Evolutionary conservation across 208 protist genomes (phyloP), one percentile per base, ranked within the genome.

Genomic region (Naegleria lovaniensis): DNA sequence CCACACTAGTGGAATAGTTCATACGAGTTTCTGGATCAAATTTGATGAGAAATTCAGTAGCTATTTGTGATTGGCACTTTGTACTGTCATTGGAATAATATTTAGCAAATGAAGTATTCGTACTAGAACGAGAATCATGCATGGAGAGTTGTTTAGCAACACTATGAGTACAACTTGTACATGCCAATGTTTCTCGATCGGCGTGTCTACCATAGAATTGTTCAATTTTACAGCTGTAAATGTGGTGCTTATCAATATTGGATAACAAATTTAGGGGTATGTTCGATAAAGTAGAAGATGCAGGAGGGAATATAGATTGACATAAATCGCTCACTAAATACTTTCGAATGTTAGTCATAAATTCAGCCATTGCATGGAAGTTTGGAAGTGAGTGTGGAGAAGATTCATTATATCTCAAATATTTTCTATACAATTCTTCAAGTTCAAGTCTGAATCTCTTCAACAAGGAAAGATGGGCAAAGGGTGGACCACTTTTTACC

Each of bases 391-490:
- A 0, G 13, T 9, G 9, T 33, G 85, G 9, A 29, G 41, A 11
- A 36, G 5, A 2, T 29, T 88, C 85, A 59, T 67, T 15, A 88
- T 88, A 38, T 40, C 6, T 88, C 16, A 59, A 33, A 59, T 40
- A 88, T 36, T 52, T 38, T 25, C 33, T 0, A 59, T 88, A 59
- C 25, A 88, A 59, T 40, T 88, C 85, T 88, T 88, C 85, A 16
- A 88, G 39, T 88, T 88, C 85, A 36, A 88, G 5, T 67, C 85
- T 3, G 22, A 88, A 88, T 11, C 33, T 7, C 48, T 88, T 88
- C 29, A 88, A 59, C 38, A 88, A 59, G 15, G 11, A 9, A 0
- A 88, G 16, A 25, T 75, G 58, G 16, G 58, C 6, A 29, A n/a
- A 59, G 39, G 40, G 5, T 38, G 85, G 43, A 29, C 22, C 7